These are phyloP conservation scores for Phaeosphaeria sp. DNA, from an alignment of 2,329 filamentous ascomycete species.

Conservation along the genomic window DNA sequence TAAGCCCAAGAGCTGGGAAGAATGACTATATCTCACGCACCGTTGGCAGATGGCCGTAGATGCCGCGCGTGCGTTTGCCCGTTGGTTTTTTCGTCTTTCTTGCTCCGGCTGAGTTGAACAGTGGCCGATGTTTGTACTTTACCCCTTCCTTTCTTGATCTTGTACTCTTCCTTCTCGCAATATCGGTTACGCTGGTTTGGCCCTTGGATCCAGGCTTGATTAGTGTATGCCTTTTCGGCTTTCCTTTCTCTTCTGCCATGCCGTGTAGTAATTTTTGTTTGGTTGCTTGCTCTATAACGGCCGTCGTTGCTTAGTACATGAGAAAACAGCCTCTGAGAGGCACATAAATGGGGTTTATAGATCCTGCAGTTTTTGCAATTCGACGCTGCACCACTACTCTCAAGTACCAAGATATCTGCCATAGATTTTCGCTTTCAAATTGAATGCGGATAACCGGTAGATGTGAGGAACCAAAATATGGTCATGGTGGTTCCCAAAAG, in stretches of 20 bases:
- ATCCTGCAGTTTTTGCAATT: too few species aligned
- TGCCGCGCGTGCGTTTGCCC: neutral
- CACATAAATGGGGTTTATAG: neutral
- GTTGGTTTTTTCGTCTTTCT: too few species aligned
- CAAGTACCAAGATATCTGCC: too few species aligned
- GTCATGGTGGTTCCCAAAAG: neutral
- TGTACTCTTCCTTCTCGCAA: too few species aligned
- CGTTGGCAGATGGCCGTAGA: neutral
- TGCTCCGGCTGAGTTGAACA: too few species aligned
- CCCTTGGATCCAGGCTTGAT: neutral
- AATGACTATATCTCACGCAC: neutral
- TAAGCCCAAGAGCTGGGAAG: neutral
- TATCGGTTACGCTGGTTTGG: too few species aligned
- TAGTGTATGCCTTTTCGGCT: neutral
- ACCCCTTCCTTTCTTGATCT: too few species aligned
- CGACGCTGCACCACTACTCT: too few species aligned
- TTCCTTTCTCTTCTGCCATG: neutral
- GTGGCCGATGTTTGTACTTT: too few species aligned
- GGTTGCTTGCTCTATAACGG: neutral
- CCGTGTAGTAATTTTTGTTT: neutral
- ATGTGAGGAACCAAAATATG: too few species aligned
- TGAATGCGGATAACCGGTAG: too few species aligned
- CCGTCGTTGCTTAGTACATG: neutral
- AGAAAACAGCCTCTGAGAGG: neutral
- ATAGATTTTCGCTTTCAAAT: too few species aligned